Evolutionary conservation across 257 asterid species (phyloP), one percentile per base, ranked within the genome.

Genomic region (Cordia subcordata): DNA sequence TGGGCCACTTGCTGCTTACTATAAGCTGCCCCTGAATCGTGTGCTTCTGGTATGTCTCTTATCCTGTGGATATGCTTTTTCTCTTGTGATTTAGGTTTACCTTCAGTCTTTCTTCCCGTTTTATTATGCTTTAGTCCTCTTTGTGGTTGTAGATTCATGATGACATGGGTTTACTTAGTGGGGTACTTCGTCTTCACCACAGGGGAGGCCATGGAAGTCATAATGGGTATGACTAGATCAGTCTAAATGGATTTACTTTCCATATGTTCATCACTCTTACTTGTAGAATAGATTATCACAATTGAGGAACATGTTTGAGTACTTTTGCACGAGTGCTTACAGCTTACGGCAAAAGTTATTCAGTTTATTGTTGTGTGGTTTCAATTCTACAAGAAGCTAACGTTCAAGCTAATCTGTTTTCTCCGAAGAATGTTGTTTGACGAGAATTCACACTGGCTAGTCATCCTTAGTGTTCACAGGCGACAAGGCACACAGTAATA

Each of bases 1-100:
- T 69, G 96, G 96, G 57, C 96, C 99, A 54, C 93, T 92, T 64
- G 99, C 96, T 62, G 96, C 96, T 47, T 92, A 88, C 73, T 92
- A 88, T 75, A 88, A 86, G 79, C 95, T 92, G 65, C 96, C 96
- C 64, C 99, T 92, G 68, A 92, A 82, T 54, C 88, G 99, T 57
- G 96, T 92, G 35, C 62, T 88, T 19, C 78, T 88, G 96, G 98
- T 92, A 85, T 12, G 5, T n/a, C 12, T 53, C 60, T 60, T 14
- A 54, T 33, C 44, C 62, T 42, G 44, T 18, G 17, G 23, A 35
- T 58, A 53, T 52, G 57, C 33, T 5, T 53, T 40, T 61, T 67
- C 64, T 63, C 10, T 62, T 39, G 57, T 20, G 35, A 35, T 16
- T 58, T 44, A 64, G 20, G 61, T 16, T 63, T 54, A 52, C 16